Percentiles rank a stretch among this genome's conserved stretches.
Conservation (phyloP, 1,284 basidiomycete genomes). For the Tetrapyrgos nigripes region DNA sequence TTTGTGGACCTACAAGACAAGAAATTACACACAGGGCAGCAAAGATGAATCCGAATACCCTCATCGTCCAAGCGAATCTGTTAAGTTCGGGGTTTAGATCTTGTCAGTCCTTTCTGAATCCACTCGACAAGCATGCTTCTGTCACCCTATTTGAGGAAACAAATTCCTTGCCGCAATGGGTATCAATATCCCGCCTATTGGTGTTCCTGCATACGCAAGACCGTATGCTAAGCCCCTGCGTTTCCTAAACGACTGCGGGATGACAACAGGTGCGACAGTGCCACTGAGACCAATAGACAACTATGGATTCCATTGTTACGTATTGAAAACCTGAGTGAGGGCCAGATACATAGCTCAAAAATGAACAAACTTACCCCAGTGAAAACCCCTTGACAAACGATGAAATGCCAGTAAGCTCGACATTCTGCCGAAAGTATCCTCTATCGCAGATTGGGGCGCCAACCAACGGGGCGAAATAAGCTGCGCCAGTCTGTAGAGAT, state of each 20-base stretch:
- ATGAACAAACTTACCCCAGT: constrained; percentile 33
- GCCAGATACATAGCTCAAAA: too few species aligned
- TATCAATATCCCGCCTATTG: constrained; percentile 37
- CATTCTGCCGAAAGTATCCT: constrained; percentile 51
- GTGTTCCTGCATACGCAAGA: constrained; percentile 24
- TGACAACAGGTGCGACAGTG: constrained; percentile 39
- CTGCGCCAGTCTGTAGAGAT: constrained; percentile 19
- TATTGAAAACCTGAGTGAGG: neutral
- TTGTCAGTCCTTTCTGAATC: constrained; percentile 8
- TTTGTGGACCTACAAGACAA: neutral
- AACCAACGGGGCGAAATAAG: constrained; percentile 21
- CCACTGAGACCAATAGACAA: constrained; percentile 39
- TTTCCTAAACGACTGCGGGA: constrained; percentile 44
- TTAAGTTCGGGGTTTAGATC: neutral
- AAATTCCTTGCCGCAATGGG: constrained; percentile 39
- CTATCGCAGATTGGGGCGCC: constrained; percentile 52
- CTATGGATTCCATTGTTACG: too few species aligned
- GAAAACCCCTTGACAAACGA: constrained; percentile 45
- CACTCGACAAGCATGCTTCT: too few species aligned
- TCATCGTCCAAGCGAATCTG: constrained; percentile 55
- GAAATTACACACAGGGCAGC: constrained; percentile 39
- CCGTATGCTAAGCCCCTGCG: constrained; percentile 30
- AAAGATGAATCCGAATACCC: constrained; percentile 50
- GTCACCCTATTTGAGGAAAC: constrained; percentile 38
- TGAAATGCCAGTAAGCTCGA: constrained; percentile 49